Conservation (phyloP, 192 early-diverging fungal species). For the Chytriomyces confervae region DNA sequence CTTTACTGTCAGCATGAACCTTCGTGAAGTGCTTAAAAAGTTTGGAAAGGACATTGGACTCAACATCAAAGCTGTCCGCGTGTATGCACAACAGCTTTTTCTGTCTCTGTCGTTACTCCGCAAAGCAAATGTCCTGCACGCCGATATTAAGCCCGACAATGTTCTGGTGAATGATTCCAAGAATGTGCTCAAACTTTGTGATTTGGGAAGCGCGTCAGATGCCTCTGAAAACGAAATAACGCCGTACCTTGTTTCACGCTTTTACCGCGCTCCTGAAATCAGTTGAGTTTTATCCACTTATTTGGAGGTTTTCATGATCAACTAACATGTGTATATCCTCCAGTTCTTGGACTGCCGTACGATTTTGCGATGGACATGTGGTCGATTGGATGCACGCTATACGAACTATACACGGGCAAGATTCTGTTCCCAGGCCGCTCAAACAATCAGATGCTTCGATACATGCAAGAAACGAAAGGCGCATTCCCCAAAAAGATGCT, state of each 20-base stretch:
- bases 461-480: conserved; percentile 94
- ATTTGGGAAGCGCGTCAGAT: conserved; percentile 92
- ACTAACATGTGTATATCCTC: neutral
- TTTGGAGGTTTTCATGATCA: neutral
- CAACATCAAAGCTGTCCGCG: conserved; percentile 89
- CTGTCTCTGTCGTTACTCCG: conserved; percentile 80
- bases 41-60: conserved; percentile 93
- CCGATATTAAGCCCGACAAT: conserved; percentile 99
- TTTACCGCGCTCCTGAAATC: conserved; percentile 97
- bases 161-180: conserved; percentile 84
- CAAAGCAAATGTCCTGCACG: conserved; percentile 85
- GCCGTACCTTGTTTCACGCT: conserved; percentile 92
- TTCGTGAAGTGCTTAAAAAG: conserved; percentile 92
- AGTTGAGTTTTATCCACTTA: conserved; percentile 54
- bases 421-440: conserved; percentile 91
- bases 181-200: conserved; percentile 86
- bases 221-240: conserved; percentile 90
- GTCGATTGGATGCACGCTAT: conserved; percentile 95
- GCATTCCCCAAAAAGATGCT: conserved; percentile 84
- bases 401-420: conserved; percentile 94
- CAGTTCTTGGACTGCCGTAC: conserved; percentile 88
- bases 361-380: conserved; percentile 92
- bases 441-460: conserved; percentile 95
- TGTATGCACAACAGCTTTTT: conserved; percentile 91
- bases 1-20: conserved; percentile 70